Base-by-base conservation (phyloP, 176 grass and related monocot species). In the Phoenix roebelenii region DNA sequence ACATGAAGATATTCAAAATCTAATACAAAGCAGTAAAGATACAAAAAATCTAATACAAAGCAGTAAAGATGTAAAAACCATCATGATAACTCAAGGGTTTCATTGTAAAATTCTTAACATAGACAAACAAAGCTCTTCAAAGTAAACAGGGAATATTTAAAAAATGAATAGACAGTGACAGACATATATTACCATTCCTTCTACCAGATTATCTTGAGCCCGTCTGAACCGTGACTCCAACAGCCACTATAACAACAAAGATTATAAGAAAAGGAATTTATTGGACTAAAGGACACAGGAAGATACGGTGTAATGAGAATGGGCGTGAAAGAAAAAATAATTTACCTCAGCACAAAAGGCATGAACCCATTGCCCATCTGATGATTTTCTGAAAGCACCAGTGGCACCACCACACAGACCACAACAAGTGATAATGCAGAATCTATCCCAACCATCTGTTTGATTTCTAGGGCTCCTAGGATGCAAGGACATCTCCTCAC, bases 331-430 rank as follows among this genome's bases (percentile, higher is more conserved):
- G 25, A 64, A 55, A 30, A 18, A 69, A 63, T 50, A 54, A 81
- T 80, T 39, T 90, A 95, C 91, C 91, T 98, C 94, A 16, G 94
- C 85, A 85, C 94, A 98, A 52, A 98, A 98, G 39, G 94, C 84
- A 83, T 98, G 94, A 81, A 89, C 77, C 94, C 94, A 98, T 51
- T 81, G 79, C 23, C 71, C 84, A 52, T 85, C 79, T 74, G 64
- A 57, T 54, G 94, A 83, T 71, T 92, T 98, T 72, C 84, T 83
- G 76, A 98, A 88, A 71, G 94, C 84, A 78, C 94, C 94, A 69
- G 75, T 71, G 39, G 52, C 84, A 63, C 82, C 77, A 74, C 89
- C 84, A 65, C 94, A 98, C 60, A 92, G 60, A 66, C 60, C 58
- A 71, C 94, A 98, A 14, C 58, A 71, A 52, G 66, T 84, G 16